Conservation (phyloP, 495 filamentous ascomycete species). For the Chaetomium cochliodes region DNA sequence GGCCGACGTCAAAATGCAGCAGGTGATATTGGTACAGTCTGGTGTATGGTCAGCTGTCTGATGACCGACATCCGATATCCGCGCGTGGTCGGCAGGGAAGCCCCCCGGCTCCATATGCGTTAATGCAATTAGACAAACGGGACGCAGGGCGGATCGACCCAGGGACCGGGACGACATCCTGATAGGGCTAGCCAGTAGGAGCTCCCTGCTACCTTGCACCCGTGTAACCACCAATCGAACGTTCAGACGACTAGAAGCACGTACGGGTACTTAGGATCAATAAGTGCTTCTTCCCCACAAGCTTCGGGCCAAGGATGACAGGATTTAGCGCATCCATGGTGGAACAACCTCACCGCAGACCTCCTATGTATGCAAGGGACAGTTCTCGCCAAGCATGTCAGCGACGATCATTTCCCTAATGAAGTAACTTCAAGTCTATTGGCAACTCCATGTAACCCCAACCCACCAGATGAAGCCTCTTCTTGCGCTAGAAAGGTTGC, state of each 20-base stretch:
- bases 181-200: not conserved
- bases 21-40: not conserved
- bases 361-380: not conserved
- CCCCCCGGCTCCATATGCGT: not conserved
- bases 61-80: not conserved
- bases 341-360: not conserved
- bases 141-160: not conserved
- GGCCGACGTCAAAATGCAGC: not conserved
- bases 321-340: not conserved
- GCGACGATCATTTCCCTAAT: not conserved
- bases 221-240: not conserved
- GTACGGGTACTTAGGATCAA: not conserved
- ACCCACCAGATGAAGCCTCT: not conserved
- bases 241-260: not conserved
- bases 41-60: not conserved
- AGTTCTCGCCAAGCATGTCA: not conserved
- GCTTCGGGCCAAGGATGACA: not conserved
- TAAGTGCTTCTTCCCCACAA: not conserved
- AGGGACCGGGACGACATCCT: not conserved
- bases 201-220: too few relatives aligned
- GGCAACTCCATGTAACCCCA: not conserved
- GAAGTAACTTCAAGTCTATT: not conserved
- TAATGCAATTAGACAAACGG: not conserved
- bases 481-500: not conserved
- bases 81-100: not conserved